Conservation (phyloP, 1,284 basidiomycete genomes). For the Sphaerobolus stellatus region DNA sequence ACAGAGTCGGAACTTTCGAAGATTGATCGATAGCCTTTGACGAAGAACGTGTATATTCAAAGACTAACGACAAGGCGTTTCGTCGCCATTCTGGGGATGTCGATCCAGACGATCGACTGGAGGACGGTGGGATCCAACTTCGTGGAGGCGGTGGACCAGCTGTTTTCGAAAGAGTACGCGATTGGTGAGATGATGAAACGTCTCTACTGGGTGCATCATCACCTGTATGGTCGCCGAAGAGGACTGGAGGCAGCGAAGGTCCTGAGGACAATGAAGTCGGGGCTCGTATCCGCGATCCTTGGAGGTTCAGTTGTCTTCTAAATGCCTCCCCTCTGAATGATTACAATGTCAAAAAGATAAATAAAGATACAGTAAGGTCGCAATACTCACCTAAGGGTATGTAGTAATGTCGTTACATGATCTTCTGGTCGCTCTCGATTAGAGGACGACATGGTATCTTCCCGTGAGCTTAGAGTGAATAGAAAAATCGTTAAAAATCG, state of each 20-base stretch:
- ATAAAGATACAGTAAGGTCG: background rate
- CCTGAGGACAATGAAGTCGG: background rate
- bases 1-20: constrained; percentile 3
- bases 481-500: too few species aligned
- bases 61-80: constrained; percentile 5
- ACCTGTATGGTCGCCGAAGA: constrained; percentile 3
- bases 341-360: background rate
- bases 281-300: background rate
- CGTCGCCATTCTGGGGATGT: constrained; percentile 6
- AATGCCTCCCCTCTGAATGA: constrained; percentile 12
- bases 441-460: too few species aligned
- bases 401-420: constrained; percentile 5
- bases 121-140: constrained; percentile 6
- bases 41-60: too few species aligned
- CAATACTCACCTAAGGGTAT: constrained; percentile 5
- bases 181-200: background rate
- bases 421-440: too few species aligned
- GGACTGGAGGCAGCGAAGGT: constrained; percentile 5
- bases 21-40: too few species aligned
- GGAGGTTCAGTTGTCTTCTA: constrained; percentile 6
- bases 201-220: background rate
- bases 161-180: background rate
- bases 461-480: too few species aligned
- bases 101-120: background rate
- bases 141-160: constrained; percentile 9